Base-by-base conservation (phyloP, 1,139 yeast genomes). In the Kodamaea sp. region DNA sequence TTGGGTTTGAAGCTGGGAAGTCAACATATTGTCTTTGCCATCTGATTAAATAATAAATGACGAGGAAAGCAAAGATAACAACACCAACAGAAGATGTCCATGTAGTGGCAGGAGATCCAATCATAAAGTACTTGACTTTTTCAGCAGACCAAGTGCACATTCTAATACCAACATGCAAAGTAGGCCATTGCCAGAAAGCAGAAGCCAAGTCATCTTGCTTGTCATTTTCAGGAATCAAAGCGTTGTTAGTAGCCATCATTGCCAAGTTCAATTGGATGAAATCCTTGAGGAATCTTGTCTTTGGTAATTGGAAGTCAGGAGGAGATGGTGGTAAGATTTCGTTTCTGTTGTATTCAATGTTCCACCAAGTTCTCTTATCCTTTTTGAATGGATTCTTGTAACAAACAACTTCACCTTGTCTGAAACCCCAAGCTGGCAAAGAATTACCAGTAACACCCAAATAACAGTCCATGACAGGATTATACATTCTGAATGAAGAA, bases 211-310 rank as follows among this genome's bases (percentile, higher is more conserved):
- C 90, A 60, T 94, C 99, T 53, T 78, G 81, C 65, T 92, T 90
- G 52, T 94, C 98, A 11, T 75, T 63, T 57, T 92, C 98, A 27
- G 98, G 97, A 41, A 92, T 81, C 57, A 92, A 77, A 3, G 96
- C 97, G 56, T 94, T 94, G 70, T 94, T 94, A 33, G 97, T 87
- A 23, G 97, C 96, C 97, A 90, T 89, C 97, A 92, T 94, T 20
- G 97, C 98, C 58, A 89, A 79, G 62, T 92, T 92, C 54, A 94
- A 72, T 65, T 89, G 96, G 49, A 94, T 70, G 52, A 94, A 94
- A 67, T 92, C 97, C 52, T 87, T 81, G 55, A 88, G 58, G 66
- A 94, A 94, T 55, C 76, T 78, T 25, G 96, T 84, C 59, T 75
- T 84, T 53, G 97, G 97, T 54, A 85, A 73, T 55, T 73, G 74